Evolutionary conservation across 2,329 filamentous ascomycete species (phyloP), one percentile per base, ranked within the genome.

Genomic region (Paraphoma chrysanthemicola): DNA sequence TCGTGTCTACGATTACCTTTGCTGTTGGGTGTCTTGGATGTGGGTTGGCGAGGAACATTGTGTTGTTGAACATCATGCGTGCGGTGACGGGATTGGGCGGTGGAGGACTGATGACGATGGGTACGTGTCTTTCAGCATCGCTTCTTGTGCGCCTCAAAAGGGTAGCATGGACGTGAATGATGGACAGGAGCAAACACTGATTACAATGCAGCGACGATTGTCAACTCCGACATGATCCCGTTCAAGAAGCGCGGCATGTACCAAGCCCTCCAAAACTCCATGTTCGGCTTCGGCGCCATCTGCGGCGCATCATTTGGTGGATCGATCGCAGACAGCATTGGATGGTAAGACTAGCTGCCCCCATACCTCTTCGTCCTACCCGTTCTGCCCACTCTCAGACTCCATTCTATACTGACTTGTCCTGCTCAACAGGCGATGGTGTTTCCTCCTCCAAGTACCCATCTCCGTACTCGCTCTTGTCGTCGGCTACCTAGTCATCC

Each of bases 181-280:
- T n/a, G n/a, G n/a, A n/a, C n/a, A n/a, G n/a, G n/a, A n/a, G n/a
- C n/a, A n/a, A n/a, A n/a, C n/a, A 16, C 38, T 41, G n/a, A 41
- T 41, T 9, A 16, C 42, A 45, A 50, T n/a, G 5, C 43, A 68
- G 65, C 70, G 4, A 74, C 71, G 1, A 72, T 74, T 48, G 67
- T 74, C 42, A 88, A 88, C 58, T 88, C 86, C 0, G 87, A 89
- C 67, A 83, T 89, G 76, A 87, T 89, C 36, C 83, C 83, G 0
- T 85, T 86, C 52, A 76, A 78, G 14, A 79, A 78, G 56, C 75
- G 84, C 8, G 84, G 84, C 39, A 86, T 85, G 82, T 86, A 88
- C 70, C 77, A 89, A 69, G 82, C 87, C 44, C 59, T 86, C 9
- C 86, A 88, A 60, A 89, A 89, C 56, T 83, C 80, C 14, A 79